Conservation (phyloP, 495 filamentous ascomycete genomes). For the Xylaria grammica region DNA sequence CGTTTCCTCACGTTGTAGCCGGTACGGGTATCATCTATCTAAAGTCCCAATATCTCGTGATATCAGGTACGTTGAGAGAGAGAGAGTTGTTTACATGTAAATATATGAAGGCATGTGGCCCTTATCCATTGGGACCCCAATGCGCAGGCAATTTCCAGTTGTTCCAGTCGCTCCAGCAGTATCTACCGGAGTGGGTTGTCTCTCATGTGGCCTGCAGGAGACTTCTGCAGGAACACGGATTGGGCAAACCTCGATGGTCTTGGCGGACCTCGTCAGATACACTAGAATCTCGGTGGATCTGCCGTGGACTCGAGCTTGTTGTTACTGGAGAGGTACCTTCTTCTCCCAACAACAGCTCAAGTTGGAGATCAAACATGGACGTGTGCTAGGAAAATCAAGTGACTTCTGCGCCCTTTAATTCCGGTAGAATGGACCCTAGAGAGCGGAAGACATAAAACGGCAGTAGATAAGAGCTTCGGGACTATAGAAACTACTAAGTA, state of each 20-base stretch:
- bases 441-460: slow-evolving; percentile 8
- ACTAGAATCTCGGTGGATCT: not conserved
- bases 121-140: not conserved
- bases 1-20: not conserved
- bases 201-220: slow-evolving; percentile 17
- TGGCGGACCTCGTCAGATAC: slow-evolving; percentile 9
- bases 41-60: not conserved
- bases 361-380: slow-evolving; percentile 18
- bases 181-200: not conserved
- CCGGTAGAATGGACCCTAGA: slow-evolving; percentile 17
- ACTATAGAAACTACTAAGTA: no score
- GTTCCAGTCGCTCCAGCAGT: not conserved
- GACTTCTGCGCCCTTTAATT: slow-evolving; percentile 10
- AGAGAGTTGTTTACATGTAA: not conserved
- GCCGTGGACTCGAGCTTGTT: not conserved
- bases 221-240: slow-evolving; percentile 16
- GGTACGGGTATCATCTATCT: not conserved
- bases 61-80: not conserved
- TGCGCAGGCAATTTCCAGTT: not conserved
- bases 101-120: not conserved
- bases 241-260: slow-evolving; percentile 5
- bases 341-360: slow-evolving; percentile 1
- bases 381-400: not conserved
- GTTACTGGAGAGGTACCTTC: not conserved
- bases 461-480: no score